Percentiles rank a stretch among this genome's conserved stretches.
phyloP scores from a whole-genome alignment of 2,329 filamentous ascomycete genomes.

The Pseudophaeomoniella oleicola region DNA sequence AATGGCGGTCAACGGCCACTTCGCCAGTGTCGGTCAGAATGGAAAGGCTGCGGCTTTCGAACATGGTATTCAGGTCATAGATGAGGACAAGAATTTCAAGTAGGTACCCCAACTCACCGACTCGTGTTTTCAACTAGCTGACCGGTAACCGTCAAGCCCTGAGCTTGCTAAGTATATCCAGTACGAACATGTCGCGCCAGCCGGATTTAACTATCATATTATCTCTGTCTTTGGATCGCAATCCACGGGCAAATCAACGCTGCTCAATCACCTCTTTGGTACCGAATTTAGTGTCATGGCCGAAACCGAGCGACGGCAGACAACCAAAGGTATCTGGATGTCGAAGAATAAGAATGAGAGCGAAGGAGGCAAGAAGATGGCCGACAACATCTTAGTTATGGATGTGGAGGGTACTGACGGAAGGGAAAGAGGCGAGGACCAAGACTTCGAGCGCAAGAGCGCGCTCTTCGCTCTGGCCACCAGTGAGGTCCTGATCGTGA shows the following conservation, averaged over 20 bases:
- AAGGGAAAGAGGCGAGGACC: slow-evolving; percentile 88
- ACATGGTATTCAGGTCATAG: slow-evolving; percentile 92
- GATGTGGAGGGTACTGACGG: slow-evolving; percentile 97
- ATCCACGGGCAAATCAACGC: slow-evolving; percentile 94
- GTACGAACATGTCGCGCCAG: slow-evolving; percentile 62
- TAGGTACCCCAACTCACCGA: slow-evolving; percentile 23
- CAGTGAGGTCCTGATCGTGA: slow-evolving; percentile 94
- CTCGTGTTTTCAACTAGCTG: slow-evolving; percentile 1
- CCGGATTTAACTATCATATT: slow-evolving; percentile 97
- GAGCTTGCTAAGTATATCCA: slow-evolving; percentile 71
- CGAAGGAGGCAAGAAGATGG: slow-evolving; percentile 50
- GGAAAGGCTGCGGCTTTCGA: slow-evolving; percentile 43
- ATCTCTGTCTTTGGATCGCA: slow-evolving; percentile 98
- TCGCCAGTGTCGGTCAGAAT: slow-evolving; percentile 25
- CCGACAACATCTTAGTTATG: slow-evolving; percentile 97
- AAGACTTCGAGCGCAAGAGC: slow-evolving; percentile 98
- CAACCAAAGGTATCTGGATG: slow-evolving; percentile 99
- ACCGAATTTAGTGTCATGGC: slow-evolving; percentile 97
- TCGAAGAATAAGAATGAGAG: slow-evolving; percentile 70
- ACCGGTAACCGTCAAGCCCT: slow-evolving; percentile 34
- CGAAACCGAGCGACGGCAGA: slow-evolving; percentile 84
- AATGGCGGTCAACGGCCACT: slow-evolving; percentile 31
- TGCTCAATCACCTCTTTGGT: slow-evolving; percentile 89
- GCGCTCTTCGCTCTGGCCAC: slow-evolving; percentile 93
- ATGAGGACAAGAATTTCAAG: slow-evolving; percentile 96